Base-by-base conservation (phyloP, 495 filamentous ascomycete species). In the Sporormia fimetaria region DNA sequence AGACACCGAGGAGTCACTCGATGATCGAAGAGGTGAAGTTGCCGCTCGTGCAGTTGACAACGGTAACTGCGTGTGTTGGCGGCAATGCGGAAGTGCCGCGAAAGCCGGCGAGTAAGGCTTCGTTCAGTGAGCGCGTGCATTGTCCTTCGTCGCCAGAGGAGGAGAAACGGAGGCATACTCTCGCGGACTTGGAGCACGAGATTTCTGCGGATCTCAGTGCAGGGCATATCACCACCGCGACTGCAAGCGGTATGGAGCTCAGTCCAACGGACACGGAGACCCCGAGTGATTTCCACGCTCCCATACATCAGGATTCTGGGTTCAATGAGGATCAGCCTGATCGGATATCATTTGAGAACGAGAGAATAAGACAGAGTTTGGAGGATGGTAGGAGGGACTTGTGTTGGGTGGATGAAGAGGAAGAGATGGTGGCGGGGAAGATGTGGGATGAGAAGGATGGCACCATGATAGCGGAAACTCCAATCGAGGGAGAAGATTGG, bases 271-370 rank as follows among this genome's bases (percentile, higher is more conserved):
- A 34, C 15, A n/a, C n/a, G n/a, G n/a, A n/a, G n/a, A n/a, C n/a
- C n/a, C n/a, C n/a, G n/a, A n/a, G n/a, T n/a, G 10, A 32, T 8
- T 49, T 54, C 29, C 25, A 32, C 16, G 18, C 25, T 0, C 51
- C 51, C 1, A 7, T 50, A 14, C 59, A 62, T 33, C 56, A 57
- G 15, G 59, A 62, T 30, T 60, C 57, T 16, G 59, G 59, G 3
- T 62, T 62, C 33, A 44, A 47, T 24, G 59, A 62, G 22, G 35
- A 30, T n/a, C 31, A 41, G 12, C 20, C 27, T 8, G 30, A 29
- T 3, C 4, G 11, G 15, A 37, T 40, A 20, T 21, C 11, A 11
- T 44, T 28, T 23, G 44, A 54, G 24, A 21, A 21, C 8, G 51
- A 48, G 26, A 36, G 45, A 3, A 49, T 54, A 21, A 34, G 51